Base-by-base conservation (phyloP, 768 basidiomycete genomes). In the Panaeolus cyanescens region DNA sequence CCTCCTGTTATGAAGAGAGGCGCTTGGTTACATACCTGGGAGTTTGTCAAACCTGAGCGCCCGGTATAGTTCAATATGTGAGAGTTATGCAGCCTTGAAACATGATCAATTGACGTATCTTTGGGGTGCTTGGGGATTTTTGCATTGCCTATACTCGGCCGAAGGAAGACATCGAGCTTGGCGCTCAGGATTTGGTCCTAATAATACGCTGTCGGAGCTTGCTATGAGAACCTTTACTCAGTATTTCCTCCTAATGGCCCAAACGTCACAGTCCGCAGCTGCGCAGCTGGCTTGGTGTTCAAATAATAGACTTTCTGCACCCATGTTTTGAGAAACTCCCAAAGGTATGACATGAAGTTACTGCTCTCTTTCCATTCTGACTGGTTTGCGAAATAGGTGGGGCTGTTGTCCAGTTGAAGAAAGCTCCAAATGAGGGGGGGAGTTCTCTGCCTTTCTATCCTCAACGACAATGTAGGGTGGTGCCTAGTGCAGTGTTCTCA, bases 251-350 rank as follows among this genome's bases (percentile, higher is more conserved):
- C 58, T 33, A 67, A 65, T 55, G 64, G 55, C 34, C 12, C 31
- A 61, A 54, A 50, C 62, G 8, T 68, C 63, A 61, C 62, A 64
- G 62, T 50, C 39, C 66, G 66, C 68, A 69, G 68, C 58, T 64
- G 63, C 68, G 68, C 68, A 69, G 68, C 59, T 54, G 57, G 30
- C 57, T 65, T 63, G 64, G 60, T 55, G 34, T 54, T 55, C 45
- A 40, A 36, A 39, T 19, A n/a, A 22, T 20, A 56, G 19, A 36
- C 33, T 6, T 33, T 42, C 19, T 42, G 17, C 19, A 42, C 39
- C 39, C 39, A 42, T 42, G 39, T 42, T 42, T 42, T 22, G 39
- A n/a, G 45, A 34, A 54, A 56, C 39, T 17, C 20, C 42, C 4
- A 9, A 45, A 33, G 40, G 32, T 25, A 25, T 42, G 20, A 20